Conservation (phyloP, 2,329 filamentous ascomycete species). For the Aspergillus ruber region DNA sequence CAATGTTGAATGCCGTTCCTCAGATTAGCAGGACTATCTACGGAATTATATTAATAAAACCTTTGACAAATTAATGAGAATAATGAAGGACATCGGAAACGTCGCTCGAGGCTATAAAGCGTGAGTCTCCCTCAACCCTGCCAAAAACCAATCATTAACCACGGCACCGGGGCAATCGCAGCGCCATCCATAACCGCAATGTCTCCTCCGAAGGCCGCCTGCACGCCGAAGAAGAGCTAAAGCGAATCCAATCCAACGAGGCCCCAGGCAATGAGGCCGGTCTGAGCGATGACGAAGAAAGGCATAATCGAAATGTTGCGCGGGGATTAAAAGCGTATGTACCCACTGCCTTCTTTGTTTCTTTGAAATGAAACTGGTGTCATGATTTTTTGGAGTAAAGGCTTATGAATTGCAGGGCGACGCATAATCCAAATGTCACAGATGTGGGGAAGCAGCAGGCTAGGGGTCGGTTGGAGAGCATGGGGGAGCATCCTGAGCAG, state of each 20-base stretch:
- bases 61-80: not conserved
- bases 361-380: not conserved
- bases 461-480: slow-evolving; percentile 7
- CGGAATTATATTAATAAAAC: not conserved
- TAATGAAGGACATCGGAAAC: slow-evolving; percentile 4
- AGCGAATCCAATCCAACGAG: slow-evolving; percentile 1
- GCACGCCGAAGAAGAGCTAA: slow-evolving; percentile 14
- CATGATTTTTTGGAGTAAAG: not conserved
- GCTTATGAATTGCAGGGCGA: slow-evolving; percentile 10
- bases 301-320: slow-evolving; percentile 13
- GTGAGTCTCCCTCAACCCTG: slow-evolving; percentile 2
- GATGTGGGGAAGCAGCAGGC: slow-evolving; percentile 6
- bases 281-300: slow-evolving; percentile 4
- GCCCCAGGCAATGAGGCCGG: not conserved
- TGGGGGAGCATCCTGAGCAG: slow-evolving; percentile 8
- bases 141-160: not conserved
- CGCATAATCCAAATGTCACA: slow-evolving; percentile 13
- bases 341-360: not conserved
- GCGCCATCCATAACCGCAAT: slow-evolving; percentile 13
- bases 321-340: slow-evolving; percentile 20
- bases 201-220: slow-evolving; percentile 11
- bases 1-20: not conserved
- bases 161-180: not conserved
- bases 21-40: not conserved
- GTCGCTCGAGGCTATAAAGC: slow-evolving; percentile 17